A percentile compares a stretch with the other conserved stretches of the same genome.
phyloP scores from a whole-genome alignment of 306 rosid species.

The Adenanthera pavonina region DNA sequence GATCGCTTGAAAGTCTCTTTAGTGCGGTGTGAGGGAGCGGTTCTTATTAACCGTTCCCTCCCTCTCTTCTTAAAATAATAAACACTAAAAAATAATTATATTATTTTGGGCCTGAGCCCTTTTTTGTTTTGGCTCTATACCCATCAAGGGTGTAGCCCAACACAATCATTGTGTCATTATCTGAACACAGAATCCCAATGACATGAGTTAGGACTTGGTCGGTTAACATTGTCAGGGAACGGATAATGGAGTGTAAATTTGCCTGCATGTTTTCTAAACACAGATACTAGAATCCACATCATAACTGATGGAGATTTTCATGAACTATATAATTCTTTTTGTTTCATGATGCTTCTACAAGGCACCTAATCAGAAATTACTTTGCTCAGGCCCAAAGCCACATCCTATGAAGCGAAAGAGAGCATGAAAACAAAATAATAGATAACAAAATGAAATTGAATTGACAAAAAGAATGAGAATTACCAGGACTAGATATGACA shows the following conservation, averaged over 20 bases:
- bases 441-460: conserved; percentile 29
- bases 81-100: too few species aligned
- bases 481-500: conserved; percentile 91
- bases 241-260: background rate
- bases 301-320: background rate
- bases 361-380: conserved; percentile 4
- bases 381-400: conserved; percentile 18
- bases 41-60: too few species aligned
- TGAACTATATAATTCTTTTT: background rate
- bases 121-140: too few species aligned
- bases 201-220: conserved; percentile 1
- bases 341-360: background rate
- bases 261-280: background rate
- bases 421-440: background rate
- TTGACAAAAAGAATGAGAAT: conserved; percentile 13
- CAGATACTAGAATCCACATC: conserved; percentile 31
- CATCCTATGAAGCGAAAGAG: conserved; percentile 30
- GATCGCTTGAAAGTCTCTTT: too few species aligned
- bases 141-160: too few species aligned
- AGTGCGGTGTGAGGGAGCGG: too few species aligned
- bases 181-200: conserved; percentile 53
- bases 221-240: conserved; percentile 9
- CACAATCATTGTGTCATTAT: conserved; percentile 67
- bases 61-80: too few species aligned
- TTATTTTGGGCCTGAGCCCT: too few species aligned